These are phyloP conservation scores for Azolla pinnata DNA, from an alignment of 75 land plant genomes.

Conservation along the genomic window DNA sequence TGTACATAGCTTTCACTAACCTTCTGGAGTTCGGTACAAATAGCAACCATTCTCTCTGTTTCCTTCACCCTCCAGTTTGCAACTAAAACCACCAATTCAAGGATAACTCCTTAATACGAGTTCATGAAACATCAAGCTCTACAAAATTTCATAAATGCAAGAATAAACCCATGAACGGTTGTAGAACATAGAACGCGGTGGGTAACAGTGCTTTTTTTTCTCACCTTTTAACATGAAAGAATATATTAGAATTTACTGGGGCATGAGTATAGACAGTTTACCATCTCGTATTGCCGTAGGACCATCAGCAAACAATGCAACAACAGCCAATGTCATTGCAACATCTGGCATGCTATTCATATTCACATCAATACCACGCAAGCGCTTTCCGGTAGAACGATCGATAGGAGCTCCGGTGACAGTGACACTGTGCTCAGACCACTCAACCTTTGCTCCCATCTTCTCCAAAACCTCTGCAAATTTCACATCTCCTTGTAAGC, in stretches of 20 bases:
- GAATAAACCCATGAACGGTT: no score
- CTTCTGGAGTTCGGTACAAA: conserved; percentile 90
- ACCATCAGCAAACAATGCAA: conserved; percentile 92
- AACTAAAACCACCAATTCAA: no score
- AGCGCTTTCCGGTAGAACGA: conserved; percentile 40
- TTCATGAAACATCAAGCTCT: no score
- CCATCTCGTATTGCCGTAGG: conserved; percentile 94
- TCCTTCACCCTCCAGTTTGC: conserved; percentile 99
- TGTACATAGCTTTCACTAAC: no score
- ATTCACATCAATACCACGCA: conserved; percentile 85
- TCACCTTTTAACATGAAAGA: no score
- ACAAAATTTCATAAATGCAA: conserved; percentile 2
- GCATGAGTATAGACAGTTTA: no score
- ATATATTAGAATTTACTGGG: no score
- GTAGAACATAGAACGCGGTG: no score
- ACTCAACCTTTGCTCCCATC: conserved; percentile 89
- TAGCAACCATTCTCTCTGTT: conserved; percentile 92
- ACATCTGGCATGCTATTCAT: conserved; percentile 99
- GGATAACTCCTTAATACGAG: no score
- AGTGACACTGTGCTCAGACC: conserved; percentile 90
- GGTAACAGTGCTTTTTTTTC: no score
- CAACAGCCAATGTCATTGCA: conserved; percentile 96
- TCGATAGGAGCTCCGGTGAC: conserved; percentile 73
- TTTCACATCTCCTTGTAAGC: conserved; percentile 97
- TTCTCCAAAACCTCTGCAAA: conserved; percentile 97